Percentiles rank a stretch among this genome's conserved stretches.
phyloP scores from a whole-genome alignment of 768 basidiomycete species.

The Lenzites betulinus region DNA sequence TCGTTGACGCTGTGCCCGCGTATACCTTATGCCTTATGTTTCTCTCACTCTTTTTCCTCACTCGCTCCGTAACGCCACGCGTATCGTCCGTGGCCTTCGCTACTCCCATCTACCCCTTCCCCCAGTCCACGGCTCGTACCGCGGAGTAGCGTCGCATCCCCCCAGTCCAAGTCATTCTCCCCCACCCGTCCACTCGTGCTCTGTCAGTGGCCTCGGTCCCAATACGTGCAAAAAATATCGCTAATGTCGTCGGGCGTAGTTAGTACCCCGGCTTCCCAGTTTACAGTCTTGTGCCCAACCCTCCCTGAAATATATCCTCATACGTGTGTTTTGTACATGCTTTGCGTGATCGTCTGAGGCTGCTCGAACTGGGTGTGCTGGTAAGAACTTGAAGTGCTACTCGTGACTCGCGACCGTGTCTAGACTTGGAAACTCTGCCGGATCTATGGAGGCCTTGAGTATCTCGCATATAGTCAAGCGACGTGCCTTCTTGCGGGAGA shows the following conservation, averaged over 20 bases:
- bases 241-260: constrained; percentile 17
- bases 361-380: background rate
- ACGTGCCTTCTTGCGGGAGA: too few species aligned
- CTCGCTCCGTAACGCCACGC: constrained; percentile 13
- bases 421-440: too few species aligned
- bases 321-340: background rate
- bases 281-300: constrained; percentile 3
- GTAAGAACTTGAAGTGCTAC: too few species aligned
- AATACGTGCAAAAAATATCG: constrained; percentile 20
- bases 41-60: constrained; percentile 22
- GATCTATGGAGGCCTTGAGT: too few species aligned
- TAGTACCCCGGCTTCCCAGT: constrained; percentile 10
- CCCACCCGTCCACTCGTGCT: constrained; percentile 11
- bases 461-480: too few species aligned
- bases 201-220: constrained; percentile 3
- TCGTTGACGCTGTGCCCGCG: constrained; percentile 20
- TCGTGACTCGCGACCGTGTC: too few species aligned
- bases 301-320: constrained; percentile 3
- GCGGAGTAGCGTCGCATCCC: constrained; percentile 57
- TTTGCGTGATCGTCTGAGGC: background rate
- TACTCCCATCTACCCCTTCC: constrained; percentile 42
- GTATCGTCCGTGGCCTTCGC: constrained; percentile 40
- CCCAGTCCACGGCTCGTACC: constrained; percentile 47
- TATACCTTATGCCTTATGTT: constrained; percentile 25
- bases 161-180: constrained; percentile 26